Evolutionary conservation across 2,329 filamentous ascomycete species (phyloP), one percentile per base, ranked within the genome.

Genomic region (Sarocladiaceae sp.): DNA sequence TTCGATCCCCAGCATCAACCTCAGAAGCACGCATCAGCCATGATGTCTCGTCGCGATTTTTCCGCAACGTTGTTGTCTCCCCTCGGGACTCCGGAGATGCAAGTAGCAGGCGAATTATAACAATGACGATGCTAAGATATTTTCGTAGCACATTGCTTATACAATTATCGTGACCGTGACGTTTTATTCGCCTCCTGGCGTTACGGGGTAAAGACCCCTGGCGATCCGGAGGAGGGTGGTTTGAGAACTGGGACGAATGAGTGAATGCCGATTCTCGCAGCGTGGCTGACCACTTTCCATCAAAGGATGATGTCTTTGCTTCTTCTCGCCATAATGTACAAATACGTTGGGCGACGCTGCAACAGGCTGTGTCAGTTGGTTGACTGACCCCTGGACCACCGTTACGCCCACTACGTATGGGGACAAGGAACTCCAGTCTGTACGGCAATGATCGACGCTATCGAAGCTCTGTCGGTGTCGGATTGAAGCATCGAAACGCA

Each of bases 141-240:
- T 41, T 18, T n/a, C n/a, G n/a, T n/a, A n/a, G n/a, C n/a, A n/a
- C n/a, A n/a, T n/a, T n/a, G n/a, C n/a, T n/a, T 16, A 18, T 15
- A 11, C 24, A 18, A 16, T 13, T 7, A 27, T 19, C n/a, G 37
- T n/a, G 37, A 29, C 29, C 19, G 37, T 29, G 37, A 41, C 37
- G 37, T 41, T 23, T 23, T 29, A 11, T 41, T 41, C 19, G 37
- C 37, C 37, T 29, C 37, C 29, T 29, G 23, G 37, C 37, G 23
- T 12, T 41, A 21, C 23, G 23, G 37, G 37, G 15, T 27, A 27
- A 15, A 27, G 37, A 27, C 37, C 37, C 37, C 37, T 41, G 37
- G 37, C 37, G 23, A 41, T 41, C 37, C 37, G 37, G 20, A 11
- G 37, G 37, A 41, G 37, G 37, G 24, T 41, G 37, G 37, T 27